Evolutionary conservation across 345 rosid genomes (phyloP).

Genomic region (Rhodamnia argentea): DNA sequence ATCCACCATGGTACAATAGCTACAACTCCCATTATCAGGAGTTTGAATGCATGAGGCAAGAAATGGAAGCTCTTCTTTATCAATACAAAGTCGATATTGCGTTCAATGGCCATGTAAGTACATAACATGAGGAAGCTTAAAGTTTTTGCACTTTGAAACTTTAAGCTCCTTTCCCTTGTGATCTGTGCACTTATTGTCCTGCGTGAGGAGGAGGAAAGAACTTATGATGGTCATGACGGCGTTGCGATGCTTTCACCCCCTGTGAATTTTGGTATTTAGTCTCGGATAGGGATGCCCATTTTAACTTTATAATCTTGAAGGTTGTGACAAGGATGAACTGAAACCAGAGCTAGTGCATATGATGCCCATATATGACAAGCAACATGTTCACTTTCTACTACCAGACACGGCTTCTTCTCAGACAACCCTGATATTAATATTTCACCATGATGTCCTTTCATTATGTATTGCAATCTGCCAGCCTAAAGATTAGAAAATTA

Average conservation of each 20-base stretch:
- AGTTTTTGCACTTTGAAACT: neutral
- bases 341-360: neutral
- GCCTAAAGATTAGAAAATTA: neutral
- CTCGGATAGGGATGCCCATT: neutral
- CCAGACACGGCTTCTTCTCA: neutral
- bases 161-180: neutral
- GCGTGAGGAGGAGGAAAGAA: neutral
- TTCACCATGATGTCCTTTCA: neutral
- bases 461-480: neutral
- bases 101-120: constrained; percentile 74
- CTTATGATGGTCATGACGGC: neutral
- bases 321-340: neutral
- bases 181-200: neutral
- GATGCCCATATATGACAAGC: neutral
- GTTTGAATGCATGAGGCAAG: constrained; percentile 91
- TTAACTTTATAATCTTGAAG: neutral
- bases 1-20: constrained; percentile 85
- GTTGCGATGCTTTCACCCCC: neutral
- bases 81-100: constrained; percentile 57
- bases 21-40: constrained; percentile 81
- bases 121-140: neutral
- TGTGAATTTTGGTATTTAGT: neutral
- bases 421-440: neutral
- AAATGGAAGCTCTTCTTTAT: constrained; percentile 76
- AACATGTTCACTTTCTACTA: neutral